A percentile compares a stretch with the other conserved stretches of the same genome.
phyloP scores from a whole-genome alignment of 2,329 filamentous ascomycete species.

The Drechslerella coelobrocha region DNA sequence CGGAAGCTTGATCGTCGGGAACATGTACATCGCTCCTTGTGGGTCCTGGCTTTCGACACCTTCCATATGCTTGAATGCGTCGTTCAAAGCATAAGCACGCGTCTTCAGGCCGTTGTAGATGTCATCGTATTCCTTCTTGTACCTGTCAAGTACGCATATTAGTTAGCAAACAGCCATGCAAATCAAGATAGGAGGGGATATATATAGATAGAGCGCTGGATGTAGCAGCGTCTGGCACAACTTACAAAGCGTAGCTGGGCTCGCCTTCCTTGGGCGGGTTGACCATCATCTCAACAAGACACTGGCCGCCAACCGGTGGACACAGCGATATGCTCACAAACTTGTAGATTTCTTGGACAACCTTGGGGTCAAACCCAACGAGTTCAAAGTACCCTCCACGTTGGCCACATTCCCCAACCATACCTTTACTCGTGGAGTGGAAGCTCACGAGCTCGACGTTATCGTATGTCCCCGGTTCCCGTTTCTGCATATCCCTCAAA shows the following conservation, averaged over 20 bases:
- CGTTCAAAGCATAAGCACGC: slow-evolving; percentile 83
- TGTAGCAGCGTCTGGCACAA: no score
- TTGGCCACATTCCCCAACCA: slow-evolving; percentile 98
- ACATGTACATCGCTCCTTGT: slow-evolving; percentile 96
- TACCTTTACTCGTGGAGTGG: slow-evolving; percentile 95
- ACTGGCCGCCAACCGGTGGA: slow-evolving; percentile 93
- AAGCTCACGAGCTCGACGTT: slow-evolving; percentile 86
- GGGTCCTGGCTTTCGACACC: slow-evolving; percentile 89
- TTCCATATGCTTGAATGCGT: slow-evolving; percentile 93
- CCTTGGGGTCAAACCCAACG: slow-evolving; percentile 81
- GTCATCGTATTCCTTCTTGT: slow-evolving; percentile 80
- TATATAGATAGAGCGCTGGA: no score
- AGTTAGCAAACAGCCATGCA: slow-evolving; percentile 16
- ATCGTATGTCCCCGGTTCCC: slow-evolving; percentile 77
- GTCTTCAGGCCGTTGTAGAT: slow-evolving; percentile 80
- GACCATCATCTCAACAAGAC: slow-evolving; percentile 95
- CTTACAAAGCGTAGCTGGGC: slow-evolving; percentile 73
- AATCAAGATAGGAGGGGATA: background rate
- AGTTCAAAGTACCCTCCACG: slow-evolving; percentile 98
- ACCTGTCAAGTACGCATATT: slow-evolving; percentile 58
- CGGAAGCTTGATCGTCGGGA: slow-evolving; percentile 87
- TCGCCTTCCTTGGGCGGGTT: slow-evolving; percentile 87
- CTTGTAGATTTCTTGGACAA: slow-evolving; percentile 96
- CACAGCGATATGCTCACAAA: slow-evolving; percentile 97
- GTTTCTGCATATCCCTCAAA: slow-evolving; percentile 79